Percentiles rank a stretch among this genome's conserved stretches.
Evolutionary conservation across 495 filamentous ascomycete genomes (phyloP).

Genomic region (Peziza echinospora): DNA sequence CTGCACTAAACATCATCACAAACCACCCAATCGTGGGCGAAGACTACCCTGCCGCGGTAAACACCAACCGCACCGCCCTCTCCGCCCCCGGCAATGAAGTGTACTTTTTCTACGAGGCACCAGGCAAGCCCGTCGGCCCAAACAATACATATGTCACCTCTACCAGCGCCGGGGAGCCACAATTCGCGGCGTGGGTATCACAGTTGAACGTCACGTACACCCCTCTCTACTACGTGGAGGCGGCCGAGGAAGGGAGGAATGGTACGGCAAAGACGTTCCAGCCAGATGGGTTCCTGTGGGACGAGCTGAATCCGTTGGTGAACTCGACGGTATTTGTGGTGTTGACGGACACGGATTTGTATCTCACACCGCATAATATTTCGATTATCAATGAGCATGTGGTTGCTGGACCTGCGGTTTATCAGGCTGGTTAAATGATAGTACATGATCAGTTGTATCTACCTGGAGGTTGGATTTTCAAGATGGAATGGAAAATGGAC

Average conservation of each 20-base stretch:
- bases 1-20: constrained; percentile 47
- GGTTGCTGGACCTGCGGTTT: constrained; percentile 47
- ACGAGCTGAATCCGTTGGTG: constrained; percentile 34
- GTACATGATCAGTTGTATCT: too few relatives aligned
- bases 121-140: constrained; percentile 49
- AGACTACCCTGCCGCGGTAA: constrained; percentile 36
- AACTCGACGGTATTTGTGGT: constrained; percentile 67
- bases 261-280: constrained; percentile 48
- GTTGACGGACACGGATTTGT: constrained; percentile 46
- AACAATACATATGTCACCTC: constrained; percentile 60
- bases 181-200: constrained; percentile 55
- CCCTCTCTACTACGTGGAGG: constrained; percentile 33
- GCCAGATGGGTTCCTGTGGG: constrained; percentile 39
- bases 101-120: constrained; percentile 47
- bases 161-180: constrained; percentile 32
- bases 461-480: too few relatives aligned
- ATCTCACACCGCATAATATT: constrained; percentile 58
- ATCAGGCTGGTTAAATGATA: constrained; percentile 50
- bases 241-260: too few relatives aligned
- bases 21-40: constrained; percentile 42
- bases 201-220: constrained; percentile 78
- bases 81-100: constrained; percentile 57
- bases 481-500: too few relatives aligned
- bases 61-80: constrained; percentile 44
- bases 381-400: constrained; percentile 55